Evolutionary conservation across 441 rosid species (phyloP).

Genomic region (Adansonia rubrostipa): DNA sequence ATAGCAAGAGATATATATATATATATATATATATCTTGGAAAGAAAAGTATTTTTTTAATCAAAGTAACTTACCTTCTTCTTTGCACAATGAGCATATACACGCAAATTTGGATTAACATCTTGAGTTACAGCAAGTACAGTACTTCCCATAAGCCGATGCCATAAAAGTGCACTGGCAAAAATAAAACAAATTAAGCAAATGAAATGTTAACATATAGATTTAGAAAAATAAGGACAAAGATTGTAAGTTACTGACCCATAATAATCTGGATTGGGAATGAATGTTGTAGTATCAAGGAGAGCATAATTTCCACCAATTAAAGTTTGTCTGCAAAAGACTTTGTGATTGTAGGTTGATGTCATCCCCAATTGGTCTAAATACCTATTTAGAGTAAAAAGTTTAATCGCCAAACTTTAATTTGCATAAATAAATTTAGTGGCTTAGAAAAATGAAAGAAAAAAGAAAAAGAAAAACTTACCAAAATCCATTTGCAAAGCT

Average conservation of each 20-base stretch:
- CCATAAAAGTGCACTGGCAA: constrained; percentile 65
- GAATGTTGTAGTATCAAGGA: constrained; percentile 15
- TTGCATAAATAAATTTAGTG: no score
- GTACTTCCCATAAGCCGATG: constrained; percentile 61
- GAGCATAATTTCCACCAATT: not conserved
- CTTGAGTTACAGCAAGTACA: constrained; percentile 44
- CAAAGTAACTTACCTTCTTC: constrained; percentile 32
- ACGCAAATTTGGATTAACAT: constrained; percentile 46
- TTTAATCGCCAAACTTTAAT: not conserved
- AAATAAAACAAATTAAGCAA: not conserved
- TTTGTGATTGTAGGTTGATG: constrained; percentile 58
- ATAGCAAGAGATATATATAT: not conserved
- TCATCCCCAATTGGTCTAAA: constrained; percentile 20
- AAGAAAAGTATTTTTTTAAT: not conserved
- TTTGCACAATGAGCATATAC: constrained; percentile 62
- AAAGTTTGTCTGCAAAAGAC: constrained; percentile 63
- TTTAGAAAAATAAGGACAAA: no score
- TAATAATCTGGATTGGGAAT: constrained; percentile 10
- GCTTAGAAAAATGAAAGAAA: not conserved
- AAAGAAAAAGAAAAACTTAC: constrained; percentile 3
- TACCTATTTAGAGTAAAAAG: constrained; percentile 37
- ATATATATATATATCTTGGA: no score
- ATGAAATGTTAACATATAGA: no score
- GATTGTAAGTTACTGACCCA: not conserved
- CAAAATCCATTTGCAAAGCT: not conserved